These are phyloP conservation scores for Didymella sp. DNA, from an alignment of 2,329 filamentous ascomycete genomes.

Conservation along the genomic window DNA sequence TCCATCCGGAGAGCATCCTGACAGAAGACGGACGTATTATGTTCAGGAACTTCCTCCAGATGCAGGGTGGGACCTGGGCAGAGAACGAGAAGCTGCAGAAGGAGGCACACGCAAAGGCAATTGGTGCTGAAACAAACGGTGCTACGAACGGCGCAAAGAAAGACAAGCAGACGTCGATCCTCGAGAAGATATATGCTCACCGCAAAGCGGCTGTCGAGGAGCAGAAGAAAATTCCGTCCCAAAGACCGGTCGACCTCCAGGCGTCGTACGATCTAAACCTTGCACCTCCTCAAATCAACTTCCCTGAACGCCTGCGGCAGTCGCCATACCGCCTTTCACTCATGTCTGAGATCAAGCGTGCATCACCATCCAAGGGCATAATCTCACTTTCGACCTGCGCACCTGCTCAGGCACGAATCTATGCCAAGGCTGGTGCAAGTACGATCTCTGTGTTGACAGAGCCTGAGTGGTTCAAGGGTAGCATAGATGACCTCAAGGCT, in stretches of 20 bases:
- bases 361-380: slow-evolving; percentile 93
- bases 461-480: slow-evolving; percentile 99
- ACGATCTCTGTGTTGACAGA: slow-evolving; percentile 99
- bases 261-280: slow-evolving; percentile 84
- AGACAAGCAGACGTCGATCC: slow-evolving; percentile 78
- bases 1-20: slow-evolving; percentile 96
- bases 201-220: slow-evolving; percentile 76
- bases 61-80: slow-evolving; percentile 90
- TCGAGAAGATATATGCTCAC: slow-evolving; percentile 88
- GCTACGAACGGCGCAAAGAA: slow-evolving; percentile 36
- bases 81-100: slow-evolving; percentile 70
- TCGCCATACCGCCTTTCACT: slow-evolving; percentile 89
- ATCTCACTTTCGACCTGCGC: slow-evolving; percentile 89
- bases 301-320: slow-evolving; percentile 78
- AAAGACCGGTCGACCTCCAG: slow-evolving; percentile 81
- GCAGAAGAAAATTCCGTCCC: slow-evolving; percentile 86
- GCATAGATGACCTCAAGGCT: slow-evolving; percentile 87
- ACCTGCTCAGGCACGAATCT: slow-evolving; percentile 86
- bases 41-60: slow-evolving; percentile 88
- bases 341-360: slow-evolving; percentile 97
- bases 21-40: slow-evolving; percentile 87
- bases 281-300: slow-evolving; percentile 81
- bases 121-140: slow-evolving; percentile 43
- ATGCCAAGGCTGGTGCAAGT: slow-evolving; percentile 92
- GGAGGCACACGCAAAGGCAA: slow-evolving; percentile 37